These are phyloP conservation scores for Euphrasia arctica DNA, from an alignment of 305 asterid genomes.

Conservation along the genomic window DNA sequence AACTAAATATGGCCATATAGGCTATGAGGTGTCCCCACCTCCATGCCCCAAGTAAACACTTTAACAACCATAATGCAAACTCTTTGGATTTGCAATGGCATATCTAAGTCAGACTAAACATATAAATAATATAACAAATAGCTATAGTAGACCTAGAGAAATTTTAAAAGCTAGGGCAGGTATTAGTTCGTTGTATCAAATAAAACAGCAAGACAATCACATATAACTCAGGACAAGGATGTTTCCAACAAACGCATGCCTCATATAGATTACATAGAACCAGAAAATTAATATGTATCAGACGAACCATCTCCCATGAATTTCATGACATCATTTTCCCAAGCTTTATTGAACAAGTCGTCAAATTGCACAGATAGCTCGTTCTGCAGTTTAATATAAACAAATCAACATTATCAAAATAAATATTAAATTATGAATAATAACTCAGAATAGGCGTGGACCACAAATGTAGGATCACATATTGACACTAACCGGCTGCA, in stretches of 20 bases:
- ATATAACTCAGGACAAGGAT: slow-evolving; percentile 29
- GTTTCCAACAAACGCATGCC: slow-evolving; percentile 24
- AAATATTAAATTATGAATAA: slow-evolving; percentile 23
- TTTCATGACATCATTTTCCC: slow-evolving; percentile 74
- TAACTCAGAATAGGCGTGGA: slow-evolving; percentile 22
- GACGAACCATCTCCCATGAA: slow-evolving; percentile 61
- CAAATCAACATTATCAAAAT: slow-evolving; percentile 28
- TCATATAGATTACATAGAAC: slow-evolving; percentile 22
- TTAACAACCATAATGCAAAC: slow-evolving; percentile 18
- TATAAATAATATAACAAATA: slow-evolving; percentile 4
- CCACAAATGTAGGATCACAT: slow-evolving; percentile 3
- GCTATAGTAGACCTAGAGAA: slow-evolving; percentile 22
- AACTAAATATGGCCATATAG: slow-evolving; percentile 6
- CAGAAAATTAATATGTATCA: slow-evolving; percentile 29
- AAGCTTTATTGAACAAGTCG: slow-evolving; percentile 88
- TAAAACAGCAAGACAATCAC: slow-evolving; percentile 30
- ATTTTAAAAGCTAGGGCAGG: slow-evolving; percentile 25
- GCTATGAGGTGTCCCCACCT: slow-evolving; percentile 16
- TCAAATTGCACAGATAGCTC: slow-evolving; percentile 90
- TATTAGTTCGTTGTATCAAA: slow-evolving; percentile 21
- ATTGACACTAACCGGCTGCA: slow-evolving; percentile 55
- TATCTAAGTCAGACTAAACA: slow-evolving; percentile 14
- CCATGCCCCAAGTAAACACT: slow-evolving; percentile 18
- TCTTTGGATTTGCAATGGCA: slow-evolving; percentile 6
- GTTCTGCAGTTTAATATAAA: slow-evolving; percentile 50